These are phyloP conservation scores for Kuraishia floccosa DNA, from an alignment of 805 yeast species.

Conservation along the genomic window DNA sequence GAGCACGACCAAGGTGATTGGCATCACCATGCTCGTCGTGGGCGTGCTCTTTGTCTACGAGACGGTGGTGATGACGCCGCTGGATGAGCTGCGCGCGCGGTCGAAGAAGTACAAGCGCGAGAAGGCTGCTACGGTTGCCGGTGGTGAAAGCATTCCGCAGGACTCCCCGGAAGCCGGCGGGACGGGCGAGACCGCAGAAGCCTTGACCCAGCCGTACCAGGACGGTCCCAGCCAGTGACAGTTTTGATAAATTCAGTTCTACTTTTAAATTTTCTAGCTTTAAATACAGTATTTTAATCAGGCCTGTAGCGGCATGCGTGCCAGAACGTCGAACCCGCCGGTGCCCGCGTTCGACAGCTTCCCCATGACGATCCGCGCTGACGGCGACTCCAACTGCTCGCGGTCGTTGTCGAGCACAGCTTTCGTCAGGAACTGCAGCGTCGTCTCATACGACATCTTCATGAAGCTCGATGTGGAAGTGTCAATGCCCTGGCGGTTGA, in stretches of 20 bases:
- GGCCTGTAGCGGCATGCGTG: slow-evolving; percentile 28
- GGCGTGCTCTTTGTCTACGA: slow-evolving; percentile 7
- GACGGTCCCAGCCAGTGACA: too few relatives aligned
- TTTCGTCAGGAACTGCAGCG: slow-evolving; percentile 93
- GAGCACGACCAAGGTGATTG: slow-evolving; percentile 7
- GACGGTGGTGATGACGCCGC: slow-evolving; percentile 2
- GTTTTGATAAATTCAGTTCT: too few relatives aligned
- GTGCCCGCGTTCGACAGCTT: slow-evolving; percentile 89
- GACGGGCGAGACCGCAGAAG: too few relatives aligned
- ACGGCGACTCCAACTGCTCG: slow-evolving; percentile 84
- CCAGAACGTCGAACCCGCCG: slow-evolving; percentile 80
- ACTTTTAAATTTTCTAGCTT: too few relatives aligned
- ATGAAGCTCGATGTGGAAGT: slow-evolving; percentile 89
- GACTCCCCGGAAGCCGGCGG: too few relatives aligned
- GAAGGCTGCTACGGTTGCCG: too few relatives aligned
- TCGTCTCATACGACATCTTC: slow-evolving; percentile 99
- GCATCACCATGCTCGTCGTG: slow-evolving; percentile 5
- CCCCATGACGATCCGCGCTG: slow-evolving; percentile 90
- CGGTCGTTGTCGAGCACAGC: slow-evolving; percentile 89
- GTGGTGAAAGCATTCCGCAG: too few relatives aligned
- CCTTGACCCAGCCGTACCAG: too few relatives aligned
- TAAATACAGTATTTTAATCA: too few relatives aligned
- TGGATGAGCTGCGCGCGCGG: too few relatives aligned
- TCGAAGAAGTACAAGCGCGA: too few relatives aligned
- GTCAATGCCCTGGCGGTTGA: slow-evolving; percentile 97